A percentile compares a stretch with the other conserved stretches of the same genome.
Evolutionary conservation across 345 rosid genomes (phyloP).

Genomic region (Bruguiera gymnorhiza): DNA sequence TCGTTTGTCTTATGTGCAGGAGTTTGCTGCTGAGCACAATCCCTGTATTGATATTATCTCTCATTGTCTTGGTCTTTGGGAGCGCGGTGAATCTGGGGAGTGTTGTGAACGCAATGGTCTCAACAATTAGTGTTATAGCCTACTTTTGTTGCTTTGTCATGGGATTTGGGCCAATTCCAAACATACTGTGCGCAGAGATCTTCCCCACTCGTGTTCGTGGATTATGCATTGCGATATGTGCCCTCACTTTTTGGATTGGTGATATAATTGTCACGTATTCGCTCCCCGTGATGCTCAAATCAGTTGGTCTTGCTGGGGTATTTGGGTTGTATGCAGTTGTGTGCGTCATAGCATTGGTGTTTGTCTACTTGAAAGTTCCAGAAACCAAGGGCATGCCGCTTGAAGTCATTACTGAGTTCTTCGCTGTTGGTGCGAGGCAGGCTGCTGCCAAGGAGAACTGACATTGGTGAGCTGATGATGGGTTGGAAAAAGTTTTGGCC

Average conservation of each 20-base stretch:
- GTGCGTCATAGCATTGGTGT: constrained; percentile 63
- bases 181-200: constrained; percentile 91
- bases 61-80: constrained; percentile 54
- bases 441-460: constrained; percentile 48
- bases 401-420: constrained; percentile 90
- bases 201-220: constrained; percentile 93
- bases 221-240: constrained; percentile 87
- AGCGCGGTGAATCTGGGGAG: constrained; percentile 48
- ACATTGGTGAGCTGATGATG: constrained; percentile 4
- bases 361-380: constrained; percentile 77
- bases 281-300: constrained; percentile 74
- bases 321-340: constrained; percentile 73
- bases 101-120: constrained; percentile 58
- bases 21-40: constrained; percentile 74
- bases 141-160: constrained; percentile 92
- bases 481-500: constrained; percentile 27
- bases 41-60: constrained; percentile 65
- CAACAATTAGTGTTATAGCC: constrained; percentile 56
- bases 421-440: constrained; percentile 79
- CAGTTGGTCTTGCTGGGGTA: constrained; percentile 74
- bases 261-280: constrained; percentile 80
- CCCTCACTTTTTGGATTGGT: constrained; percentile 75
- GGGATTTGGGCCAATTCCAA: constrained; percentile 96
- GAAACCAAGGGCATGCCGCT: constrained; percentile 99
- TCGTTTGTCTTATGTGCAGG: constrained; percentile 39